phyloP scores from a whole-genome alignment of 78 protist species.

The slime mould (Dictyostelium discoideum) region dicty_2.7 NC_007089.4:4630001-4630500 shows the following conservation, averaged over 20 bases:
- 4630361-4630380: not conserved
- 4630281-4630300: conserved; percentile 18
- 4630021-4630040: not conserved
- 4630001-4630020: not conserved
- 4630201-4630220: conserved; percentile 17
- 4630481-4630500: conserved; percentile 56
- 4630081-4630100: conserved; percentile 59
- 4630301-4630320: conserved; percentile 1
- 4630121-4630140: conserved; percentile 43
- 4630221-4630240: conserved; percentile 54
- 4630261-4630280: conserved; percentile 22
- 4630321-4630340: not conserved
- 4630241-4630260: conserved; percentile 34
- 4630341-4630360: not conserved
- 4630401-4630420: not conserved
- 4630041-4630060: not conserved
- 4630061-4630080: conserved; percentile 38
- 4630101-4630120: conserved; percentile 44
- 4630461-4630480: conserved; percentile 63
- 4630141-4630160: conserved; percentile 46
- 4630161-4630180: conserved; percentile 53
- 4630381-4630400: not conserved
- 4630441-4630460: conserved; percentile 34
- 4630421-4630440: not conserved
- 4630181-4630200: conserved; percentile 59